These are phyloP conservation scores for Tricholoma saponaceum DNA, from an alignment of 768 basidiomycete species.

Conservation along the genomic window DNA sequence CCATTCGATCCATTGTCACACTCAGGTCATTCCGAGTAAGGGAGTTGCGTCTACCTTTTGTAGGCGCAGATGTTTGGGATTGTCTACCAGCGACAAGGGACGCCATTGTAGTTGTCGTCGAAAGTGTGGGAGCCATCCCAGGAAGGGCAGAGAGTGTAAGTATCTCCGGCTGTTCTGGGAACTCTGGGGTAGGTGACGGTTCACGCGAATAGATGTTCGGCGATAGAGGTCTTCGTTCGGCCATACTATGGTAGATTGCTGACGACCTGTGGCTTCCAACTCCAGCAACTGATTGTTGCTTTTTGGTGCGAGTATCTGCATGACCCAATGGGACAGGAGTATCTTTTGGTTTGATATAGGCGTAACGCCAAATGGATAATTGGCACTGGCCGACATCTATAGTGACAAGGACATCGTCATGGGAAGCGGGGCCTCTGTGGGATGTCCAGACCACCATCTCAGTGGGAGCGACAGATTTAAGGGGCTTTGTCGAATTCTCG, in stretches of 20 bases:
- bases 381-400: conserved; percentile 48
- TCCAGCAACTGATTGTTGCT: conserved; percentile 36
- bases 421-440: conserved; percentile 33
- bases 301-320: conserved; percentile 25
- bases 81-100: conserved; percentile 36
- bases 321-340: conserved; percentile 38
- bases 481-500: conserved; percentile 44
- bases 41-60: conserved; percentile 40
- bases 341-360: conserved; percentile 58
- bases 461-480: conserved; percentile 53
- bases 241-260: conserved; percentile 29
- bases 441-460: conserved; percentile 68
- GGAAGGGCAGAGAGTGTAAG: conserved; percentile 44
- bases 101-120: conserved; percentile 49
- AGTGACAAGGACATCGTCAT: conserved; percentile 53
- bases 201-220: conserved; percentile 31
- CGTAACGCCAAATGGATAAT: conserved; percentile 72
- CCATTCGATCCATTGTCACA: conserved; percentile 66
- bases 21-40: conserved; percentile 52
- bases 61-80: conserved; percentile 24
- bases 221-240: conserved; percentile 28
- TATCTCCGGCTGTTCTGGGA: conserved; percentile 36
- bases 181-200: conserved; percentile 28
- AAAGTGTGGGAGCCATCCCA: conserved; percentile 50
- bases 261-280: conserved; percentile 36